Conservation (phyloP, 148 eudicot species). For the Hydrangea macrophylla region DNA sequence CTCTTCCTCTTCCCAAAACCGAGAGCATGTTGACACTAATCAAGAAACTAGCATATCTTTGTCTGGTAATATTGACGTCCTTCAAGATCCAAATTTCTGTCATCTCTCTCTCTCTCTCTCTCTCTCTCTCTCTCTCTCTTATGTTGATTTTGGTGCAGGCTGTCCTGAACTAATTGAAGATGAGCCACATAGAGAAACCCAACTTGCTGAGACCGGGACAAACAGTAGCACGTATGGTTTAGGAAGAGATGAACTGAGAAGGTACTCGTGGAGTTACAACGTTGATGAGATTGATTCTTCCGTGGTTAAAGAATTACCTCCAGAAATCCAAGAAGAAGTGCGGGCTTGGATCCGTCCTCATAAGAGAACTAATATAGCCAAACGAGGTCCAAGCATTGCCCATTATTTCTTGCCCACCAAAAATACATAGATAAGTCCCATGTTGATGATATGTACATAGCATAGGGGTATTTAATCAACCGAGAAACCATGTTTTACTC, state of each 20-base stretch:
- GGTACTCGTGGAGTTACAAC: conserved; percentile 39
- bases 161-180: conserved; percentile 8
- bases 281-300: conserved; percentile 49
- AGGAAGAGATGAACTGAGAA: conserved; percentile 18
- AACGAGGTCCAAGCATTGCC: conserved; percentile 41
- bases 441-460: not conserved
- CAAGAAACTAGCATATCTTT: conserved; percentile 31
- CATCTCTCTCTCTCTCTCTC: conserved; percentile 3
- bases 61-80: conserved; percentile 36
- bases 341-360: conserved; percentile 45
- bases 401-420: conserved; percentile 49
- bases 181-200: conserved; percentile 9
- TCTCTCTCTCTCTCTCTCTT: no score
- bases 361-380: conserved; percentile 36
- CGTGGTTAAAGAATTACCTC: conserved; percentile 51
- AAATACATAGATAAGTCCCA: conserved; percentile 3
- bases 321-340: conserved; percentile 51
- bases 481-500: not conserved
- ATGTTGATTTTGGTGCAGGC: conserved; percentile 16
- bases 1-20: conserved; percentile 30
- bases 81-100: not conserved
- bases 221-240: conserved; percentile 1
- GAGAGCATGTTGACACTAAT: conserved; percentile 21
- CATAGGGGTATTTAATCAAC: not conserved
- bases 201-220: not conserved